Evolutionary conservation across 140 eudicot genomes (phyloP).

Genomic region (Anethum foeniculum): DNA sequence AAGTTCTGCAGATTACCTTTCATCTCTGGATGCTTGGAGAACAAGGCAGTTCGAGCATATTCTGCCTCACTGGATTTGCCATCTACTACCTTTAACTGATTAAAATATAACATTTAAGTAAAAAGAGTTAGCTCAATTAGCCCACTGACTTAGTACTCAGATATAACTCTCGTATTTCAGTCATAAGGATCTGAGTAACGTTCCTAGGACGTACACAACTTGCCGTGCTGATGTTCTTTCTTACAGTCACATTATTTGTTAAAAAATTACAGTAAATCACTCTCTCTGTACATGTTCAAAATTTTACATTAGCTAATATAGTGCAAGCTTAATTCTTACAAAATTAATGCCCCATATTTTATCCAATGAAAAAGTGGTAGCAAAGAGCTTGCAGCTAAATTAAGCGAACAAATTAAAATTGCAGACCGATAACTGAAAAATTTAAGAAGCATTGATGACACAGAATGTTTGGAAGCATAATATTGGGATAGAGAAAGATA

Average conservation of each 20-base stretch:
- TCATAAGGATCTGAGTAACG: neutral
- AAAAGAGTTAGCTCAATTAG: neutral
- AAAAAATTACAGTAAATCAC: neutral
- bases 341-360: neutral
- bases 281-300: neutral
- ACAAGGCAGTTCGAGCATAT: constrained; percentile 51
- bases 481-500: neutral
- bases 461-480: neutral
- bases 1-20: constrained; percentile 31
- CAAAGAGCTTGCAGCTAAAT: neutral
- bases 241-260: neutral
- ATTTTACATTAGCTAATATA: neutral
- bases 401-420: neutral
- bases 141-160: neutral
- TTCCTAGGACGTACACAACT: neutral
- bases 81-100: constrained; percentile 52
- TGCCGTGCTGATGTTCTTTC: neutral
- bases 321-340: neutral
- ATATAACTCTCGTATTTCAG: neutral
- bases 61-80: constrained; percentile 48
- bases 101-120: neutral
- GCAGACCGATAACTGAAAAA: neutral
- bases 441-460: neutral
- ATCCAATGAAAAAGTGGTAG: neutral
- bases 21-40: constrained; percentile 87